Evolutionary conservation across 805 yeast genomes (phyloP), one percentile per base, ranked within the genome.

Genomic region (Nakazawaea populi): DNA sequence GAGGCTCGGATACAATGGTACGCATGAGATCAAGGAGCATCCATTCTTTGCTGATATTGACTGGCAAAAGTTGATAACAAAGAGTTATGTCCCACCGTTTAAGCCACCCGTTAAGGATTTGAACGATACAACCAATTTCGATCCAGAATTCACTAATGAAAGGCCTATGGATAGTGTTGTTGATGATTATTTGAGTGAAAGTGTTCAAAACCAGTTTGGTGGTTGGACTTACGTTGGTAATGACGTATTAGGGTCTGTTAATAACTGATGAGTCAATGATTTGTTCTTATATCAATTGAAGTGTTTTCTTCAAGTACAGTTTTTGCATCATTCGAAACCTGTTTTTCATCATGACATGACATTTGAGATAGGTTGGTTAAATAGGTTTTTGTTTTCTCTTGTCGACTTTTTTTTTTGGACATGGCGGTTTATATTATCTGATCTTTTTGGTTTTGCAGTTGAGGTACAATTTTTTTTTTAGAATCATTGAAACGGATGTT

Each of bases 161-260:
- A 82, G 85, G 59, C 98, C 99, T 4, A 85, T 89, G 58, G 99
- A 94, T 65, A 87, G 96, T 55, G 97, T 94, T 10, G 97, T 91
- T 14, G 96, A 91, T 65, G 96, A 89, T 62, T 89, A 79, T 58
- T 76, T 94, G 55, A 87, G 95, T 61, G 98, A 90, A 59, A 82
- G 91, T 60, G 97, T 94, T n/a, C 99, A 94, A 68, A 83, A 87
- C 64, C 98, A 94, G 70, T 94, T 94, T 74, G 98, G 97, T 44
- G 98, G 99, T 6, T 94, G 99, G 99, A 92, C 98, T 2, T 92
- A 91, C 67, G 88, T 85, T 45, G 95, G 94, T 2, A 83, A 76
- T 46, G 78, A 73, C 53, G 74, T 71, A 52, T 53, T 74, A 37
- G 74, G 74, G 12, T 42, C 50, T 10, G 48, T 32, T 28, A 37